Evolutionary conservation across 208 protist genomes (phyloP).

Genomic region (Crithidia expoeki): DNA sequence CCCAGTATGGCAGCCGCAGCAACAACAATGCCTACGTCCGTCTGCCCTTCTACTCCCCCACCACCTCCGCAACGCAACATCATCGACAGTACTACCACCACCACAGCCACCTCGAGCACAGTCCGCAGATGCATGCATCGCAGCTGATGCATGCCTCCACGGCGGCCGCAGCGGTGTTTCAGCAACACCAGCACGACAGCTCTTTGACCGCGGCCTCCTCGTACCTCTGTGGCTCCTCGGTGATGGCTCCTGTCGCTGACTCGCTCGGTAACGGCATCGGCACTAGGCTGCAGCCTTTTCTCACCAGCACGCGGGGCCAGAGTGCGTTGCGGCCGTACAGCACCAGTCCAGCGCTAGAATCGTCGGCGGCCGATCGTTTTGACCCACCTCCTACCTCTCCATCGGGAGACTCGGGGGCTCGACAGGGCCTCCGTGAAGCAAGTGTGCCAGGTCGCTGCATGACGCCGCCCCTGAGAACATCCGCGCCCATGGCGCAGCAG

Average conservation of each 20-base stretch:
- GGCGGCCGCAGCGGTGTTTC: not conserved
- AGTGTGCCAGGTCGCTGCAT: not conserved
- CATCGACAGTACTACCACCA: not conserved
- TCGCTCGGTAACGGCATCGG: not conserved
- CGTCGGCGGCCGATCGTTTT: not conserved
- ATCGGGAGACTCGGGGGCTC: not conserved
- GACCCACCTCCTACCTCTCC: not conserved
- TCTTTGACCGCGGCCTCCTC: not conserved
- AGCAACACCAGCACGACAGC: not conserved
- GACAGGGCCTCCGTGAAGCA: not conserved
- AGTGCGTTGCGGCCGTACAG: not conserved
- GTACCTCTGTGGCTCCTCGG: not conserved
- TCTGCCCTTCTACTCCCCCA: not conserved
- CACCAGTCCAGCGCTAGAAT: not conserved
- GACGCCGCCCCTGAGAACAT: too few species aligned
- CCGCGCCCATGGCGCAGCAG: not conserved
- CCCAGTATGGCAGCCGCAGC: not conserved
- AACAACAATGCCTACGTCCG: slow-evolving; percentile 10
- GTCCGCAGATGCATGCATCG: not conserved
- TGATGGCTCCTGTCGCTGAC: not conserved
- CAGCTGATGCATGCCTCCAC: not conserved
- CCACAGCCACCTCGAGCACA: not conserved
- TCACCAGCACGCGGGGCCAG: slow-evolving; percentile 1
- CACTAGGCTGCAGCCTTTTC: not conserved
- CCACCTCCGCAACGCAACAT: not conserved